Percentiles rank a stretch among this genome's conserved stretches.
These are phyloP conservation scores for Pyrenochaeta sp. DNA, from an alignment of 2,329 filamentous ascomycete species.

Conservation along the genomic window DNA sequence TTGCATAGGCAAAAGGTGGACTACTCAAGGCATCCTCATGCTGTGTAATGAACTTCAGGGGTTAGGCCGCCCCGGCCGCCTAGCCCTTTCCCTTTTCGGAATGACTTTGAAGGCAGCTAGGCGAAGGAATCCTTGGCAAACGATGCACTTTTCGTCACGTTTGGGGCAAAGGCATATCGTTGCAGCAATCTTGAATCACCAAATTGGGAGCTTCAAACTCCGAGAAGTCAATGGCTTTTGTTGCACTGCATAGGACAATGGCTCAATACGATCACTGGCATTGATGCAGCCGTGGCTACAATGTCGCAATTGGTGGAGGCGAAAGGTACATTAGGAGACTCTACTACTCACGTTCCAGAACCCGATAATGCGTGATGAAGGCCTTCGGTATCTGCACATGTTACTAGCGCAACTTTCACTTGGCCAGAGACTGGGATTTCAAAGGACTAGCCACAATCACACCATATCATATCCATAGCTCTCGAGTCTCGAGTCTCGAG, in stretches of 20 bases:
- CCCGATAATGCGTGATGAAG: conserved; percentile 33
- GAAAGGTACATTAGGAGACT: neutral
- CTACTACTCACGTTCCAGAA: conserved; percentile 21
- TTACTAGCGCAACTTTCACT: neutral
- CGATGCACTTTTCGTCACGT: neutral
- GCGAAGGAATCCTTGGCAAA: neutral
- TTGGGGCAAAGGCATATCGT: neutral
- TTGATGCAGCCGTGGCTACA: too few relatives aligned
- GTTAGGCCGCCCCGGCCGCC: neutral
- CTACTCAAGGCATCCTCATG: neutral
- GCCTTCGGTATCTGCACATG: conserved; percentile 23
- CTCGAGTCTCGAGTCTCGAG: too few relatives aligned
- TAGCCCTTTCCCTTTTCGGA: neutral
- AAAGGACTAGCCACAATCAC: conserved; percentile 27
- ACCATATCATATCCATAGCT: too few relatives aligned
- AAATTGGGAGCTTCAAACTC: too few relatives aligned
- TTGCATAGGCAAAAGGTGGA: neutral
- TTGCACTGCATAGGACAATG: too few relatives aligned
- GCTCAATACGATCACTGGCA: too few relatives aligned
- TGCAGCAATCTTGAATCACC: too few relatives aligned
- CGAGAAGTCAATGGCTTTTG: neutral
- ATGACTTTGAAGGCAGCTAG: neutral
- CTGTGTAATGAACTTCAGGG: neutral
- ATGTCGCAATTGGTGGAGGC: too few relatives aligned
- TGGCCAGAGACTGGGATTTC: neutral